Evolutionary conservation across 768 basidiomycete genomes (phyloP), one percentile per base, ranked within the genome.

Genomic region (Tulasnella sp.): DNA sequence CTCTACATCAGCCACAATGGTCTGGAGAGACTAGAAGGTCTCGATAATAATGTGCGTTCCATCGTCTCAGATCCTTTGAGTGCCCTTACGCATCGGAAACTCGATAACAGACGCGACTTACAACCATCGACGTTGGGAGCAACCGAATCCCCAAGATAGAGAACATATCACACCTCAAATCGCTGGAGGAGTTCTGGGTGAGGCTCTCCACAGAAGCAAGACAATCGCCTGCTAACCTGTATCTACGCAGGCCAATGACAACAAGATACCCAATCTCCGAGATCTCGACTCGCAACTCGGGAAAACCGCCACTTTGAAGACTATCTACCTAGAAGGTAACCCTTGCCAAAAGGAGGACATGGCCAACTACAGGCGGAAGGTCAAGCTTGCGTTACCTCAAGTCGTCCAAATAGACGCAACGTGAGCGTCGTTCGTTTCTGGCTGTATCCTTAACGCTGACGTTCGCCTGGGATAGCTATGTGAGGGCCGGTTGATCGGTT

Each of bases 1-100:
- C 84, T 99, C 7, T 98, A 98, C 84, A 86, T 99, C 57, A 95
- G 93, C 79, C 97, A 99, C 82, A 99, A 99, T 80, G 98, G 98
- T 0, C 85, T 99, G 18, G 87, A 90, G 82, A 87, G 86, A 79
- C 83, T 99, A 42, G 94, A 97, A 83, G 96, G 96, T 1, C 86
- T 99, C 11, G 92, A 94, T 72, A 86, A 90, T 40, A 96, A 95
- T 81, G 96, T 95, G 80, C 81, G 90, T 83, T 39, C 9, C 1
- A 26, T 46, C 15, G 26, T 35, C 16, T 46, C 44, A 1, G 70
- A n/a, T 67, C 16, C 5, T 61, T 39, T 15, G 42, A 13, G 42
- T 44, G 39, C 5, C 15, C 42, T 44, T 44, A 44, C 9, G 42
- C 42, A 44, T 44, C 42, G 42, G 48, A 40, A 26, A 42, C 23